Base-by-base conservation (phyloP, 202 grass and related monocot genomes). In the Carex sylvatica region DNA sequence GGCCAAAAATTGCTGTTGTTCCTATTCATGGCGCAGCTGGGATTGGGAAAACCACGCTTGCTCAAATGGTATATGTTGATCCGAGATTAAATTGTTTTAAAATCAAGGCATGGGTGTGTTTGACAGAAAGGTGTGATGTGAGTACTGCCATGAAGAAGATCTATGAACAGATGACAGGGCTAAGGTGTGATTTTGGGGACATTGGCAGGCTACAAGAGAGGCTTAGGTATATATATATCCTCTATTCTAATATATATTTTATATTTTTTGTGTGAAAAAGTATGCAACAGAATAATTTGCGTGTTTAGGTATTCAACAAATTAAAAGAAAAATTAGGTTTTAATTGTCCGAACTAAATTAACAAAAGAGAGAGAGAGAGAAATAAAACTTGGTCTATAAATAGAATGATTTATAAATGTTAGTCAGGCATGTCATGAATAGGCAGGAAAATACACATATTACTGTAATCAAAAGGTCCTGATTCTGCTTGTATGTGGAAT, bases 11-110 rank as follows among this genome's bases (percentile, higher is more conserved):
- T 7, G 61, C 85, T 11, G 91, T 90, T 40, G 2, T 93, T 76
- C 79, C 88, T 7, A 83, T 91, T 61, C 66, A 85, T 4, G 88
- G 85, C 1, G 62, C 44, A 0, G 59, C 86, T 26, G 88, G 91
- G 3, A 87, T 88, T 26, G 91, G 86, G 2, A 92, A 92, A 79
- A 92, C 90, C 9, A 55, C 79, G 2, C 60, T 92, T 30, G 85
- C 86, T 42, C 40, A 70, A 33, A 67, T 84, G 53, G 85, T 86
- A 26, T 84, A 42, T 13, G 14, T 6, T n/a, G 80, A 86, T 61
- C 14, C 16, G 3, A 61, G 85, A 5, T 56, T 56, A 56, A 1
- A 56, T 56, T 86, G 69, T 30, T 90, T 85, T 31, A 15, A 64
- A 65, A 28, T 85, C 19, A 92, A 13, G 68, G 73, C 88, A 49